phyloP scores from a whole-genome alignment of 371 early-diverging fungal genomes.

The Mucor plumbeus region DNA sequence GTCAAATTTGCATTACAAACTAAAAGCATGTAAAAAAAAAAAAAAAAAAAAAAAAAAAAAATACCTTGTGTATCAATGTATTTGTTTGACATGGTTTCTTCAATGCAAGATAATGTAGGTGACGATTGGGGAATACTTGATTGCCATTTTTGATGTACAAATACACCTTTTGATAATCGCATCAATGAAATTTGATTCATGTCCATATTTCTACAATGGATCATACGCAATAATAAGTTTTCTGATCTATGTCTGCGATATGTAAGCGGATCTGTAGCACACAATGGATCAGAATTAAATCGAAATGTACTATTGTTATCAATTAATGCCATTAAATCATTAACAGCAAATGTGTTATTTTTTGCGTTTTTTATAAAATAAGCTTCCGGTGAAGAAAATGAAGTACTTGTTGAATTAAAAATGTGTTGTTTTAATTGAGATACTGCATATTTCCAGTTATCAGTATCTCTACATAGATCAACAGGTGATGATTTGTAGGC shows the following conservation, averaged over 20 bases:
- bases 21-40: neutral
- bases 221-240: slow-evolving; percentile 38
- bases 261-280: slow-evolving; percentile 14
- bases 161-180: slow-evolving; percentile 47
- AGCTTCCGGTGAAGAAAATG: slow-evolving; percentile 33
- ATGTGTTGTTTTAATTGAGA: slow-evolving; percentile 34
- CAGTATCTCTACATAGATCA: neutral
- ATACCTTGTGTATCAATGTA: slow-evolving; percentile 21
- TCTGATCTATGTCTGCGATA: slow-evolving; percentile 48
- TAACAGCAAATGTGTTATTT: neutral
- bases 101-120: slow-evolving; percentile 33
- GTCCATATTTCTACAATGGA: slow-evolving; percentile 32
- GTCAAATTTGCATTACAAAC: neutral
- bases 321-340: slow-evolving; percentile 2
- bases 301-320: slow-evolving; percentile 1
- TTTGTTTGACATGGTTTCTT: slow-evolving; percentile 8
- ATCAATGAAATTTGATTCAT: slow-evolving; percentile 29
- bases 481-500: neutral
- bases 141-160: slow-evolving; percentile 48
- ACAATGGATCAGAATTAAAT: slow-evolving; percentile 7
- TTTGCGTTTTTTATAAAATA: slow-evolving; percentile 23
- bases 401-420: slow-evolving; percentile 33
- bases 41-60: too few species aligned
- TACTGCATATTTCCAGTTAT: slow-evolving; percentile 20
- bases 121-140: slow-evolving; percentile 26